Evolutionary conservation across 495 filamentous ascomycete genomes (phyloP).

Genomic region (Ramalina peruviana): DNA sequence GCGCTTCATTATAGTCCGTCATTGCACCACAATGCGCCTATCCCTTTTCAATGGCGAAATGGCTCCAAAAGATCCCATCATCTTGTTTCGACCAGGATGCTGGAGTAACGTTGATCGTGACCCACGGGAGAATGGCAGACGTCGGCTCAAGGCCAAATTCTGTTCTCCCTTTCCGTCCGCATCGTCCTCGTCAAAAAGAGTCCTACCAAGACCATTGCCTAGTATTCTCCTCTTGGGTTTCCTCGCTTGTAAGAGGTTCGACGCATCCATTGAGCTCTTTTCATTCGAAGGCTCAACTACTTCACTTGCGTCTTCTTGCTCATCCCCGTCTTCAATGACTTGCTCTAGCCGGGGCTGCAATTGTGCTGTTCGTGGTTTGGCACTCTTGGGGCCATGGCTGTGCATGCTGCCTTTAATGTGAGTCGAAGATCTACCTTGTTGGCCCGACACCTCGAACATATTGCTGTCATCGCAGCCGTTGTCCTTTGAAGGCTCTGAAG

Average conservation of each 20-base stretch:
- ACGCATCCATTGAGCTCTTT: neutral
- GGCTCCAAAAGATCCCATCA: conserved; percentile 26
- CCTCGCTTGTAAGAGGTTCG: conserved; percentile 1
- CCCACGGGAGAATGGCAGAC: too few species aligned
- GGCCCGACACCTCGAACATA: too few species aligned
- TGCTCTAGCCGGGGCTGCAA: conserved; percentile 24
- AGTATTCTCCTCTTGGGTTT: conserved; percentile 64
- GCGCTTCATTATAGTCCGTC: too few species aligned
- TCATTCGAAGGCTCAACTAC: conserved; percentile 1
- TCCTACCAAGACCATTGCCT: conserved; percentile 44
- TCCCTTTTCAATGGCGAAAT: conserved; percentile 81
- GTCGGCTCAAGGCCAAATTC: conserved; percentile 11
- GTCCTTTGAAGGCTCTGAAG: neutral
- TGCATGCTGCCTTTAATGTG: too few species aligned
- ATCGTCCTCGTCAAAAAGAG: conserved; percentile 67
- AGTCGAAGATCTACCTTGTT: too few species aligned
- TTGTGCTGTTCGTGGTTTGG: too few species aligned
- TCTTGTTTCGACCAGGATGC: conserved; percentile 8
- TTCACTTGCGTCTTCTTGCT: conserved; percentile 9
- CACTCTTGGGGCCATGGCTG: too few species aligned
- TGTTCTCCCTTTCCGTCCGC: conserved; percentile 29
- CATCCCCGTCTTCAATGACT: conserved; percentile 33
- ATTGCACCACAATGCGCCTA: conserved; percentile 37
- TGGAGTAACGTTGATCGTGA: too few species aligned
- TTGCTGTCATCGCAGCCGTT: too few species aligned